Conservation (phyloP, 768 basidiomycete genomes). For the Chiua virens region DNA sequence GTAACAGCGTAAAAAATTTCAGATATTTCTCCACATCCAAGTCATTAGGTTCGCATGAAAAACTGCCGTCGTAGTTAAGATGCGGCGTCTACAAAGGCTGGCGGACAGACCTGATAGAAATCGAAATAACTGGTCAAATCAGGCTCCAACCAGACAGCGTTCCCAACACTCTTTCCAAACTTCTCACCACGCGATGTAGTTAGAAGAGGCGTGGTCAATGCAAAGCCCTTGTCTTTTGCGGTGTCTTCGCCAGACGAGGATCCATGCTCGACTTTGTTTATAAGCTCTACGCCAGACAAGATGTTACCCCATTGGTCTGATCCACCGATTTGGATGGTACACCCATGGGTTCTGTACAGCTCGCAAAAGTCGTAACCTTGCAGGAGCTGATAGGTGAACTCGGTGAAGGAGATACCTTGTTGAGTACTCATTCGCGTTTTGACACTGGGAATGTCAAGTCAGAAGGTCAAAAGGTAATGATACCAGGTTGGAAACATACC, state of each 20-base stretch:
- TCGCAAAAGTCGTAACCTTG: conserved; percentile 95
- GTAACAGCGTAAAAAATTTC: conserved; percentile 78
- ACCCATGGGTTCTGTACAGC: conserved; percentile 62
- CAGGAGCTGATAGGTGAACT: conserved; percentile 95
- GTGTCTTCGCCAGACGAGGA: neutral
- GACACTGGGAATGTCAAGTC: conserved; percentile 52
- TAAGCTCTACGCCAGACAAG: conserved; percentile 88
- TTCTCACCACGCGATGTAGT: conserved; percentile 90
- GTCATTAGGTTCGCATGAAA: conserved; percentile 80
- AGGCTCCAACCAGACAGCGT: conserved; percentile 89
- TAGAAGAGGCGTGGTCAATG: conserved; percentile 91
- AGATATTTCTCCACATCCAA: conserved; percentile 78
- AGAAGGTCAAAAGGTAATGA: neutral
- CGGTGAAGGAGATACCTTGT: conserved; percentile 95
- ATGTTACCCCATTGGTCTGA: conserved; percentile 99
- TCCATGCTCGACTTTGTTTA: conserved; percentile 47
- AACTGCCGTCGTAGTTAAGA: conserved; percentile 53
- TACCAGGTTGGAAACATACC: conserved; percentile 45
- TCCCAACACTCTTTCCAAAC: conserved; percentile 96
- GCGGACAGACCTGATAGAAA: conserved; percentile 81
- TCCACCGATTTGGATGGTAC: conserved; percentile 90
- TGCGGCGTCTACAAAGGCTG: neutral
- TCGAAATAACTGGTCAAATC: conserved; percentile 82
- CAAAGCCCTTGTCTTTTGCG: conserved; percentile 53
- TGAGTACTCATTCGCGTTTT: conserved; percentile 75